These are phyloP conservation scores for Phytophthora crassamura DNA, from an alignment of 352 stramenopile genomes.

Conservation along the genomic window DNA sequence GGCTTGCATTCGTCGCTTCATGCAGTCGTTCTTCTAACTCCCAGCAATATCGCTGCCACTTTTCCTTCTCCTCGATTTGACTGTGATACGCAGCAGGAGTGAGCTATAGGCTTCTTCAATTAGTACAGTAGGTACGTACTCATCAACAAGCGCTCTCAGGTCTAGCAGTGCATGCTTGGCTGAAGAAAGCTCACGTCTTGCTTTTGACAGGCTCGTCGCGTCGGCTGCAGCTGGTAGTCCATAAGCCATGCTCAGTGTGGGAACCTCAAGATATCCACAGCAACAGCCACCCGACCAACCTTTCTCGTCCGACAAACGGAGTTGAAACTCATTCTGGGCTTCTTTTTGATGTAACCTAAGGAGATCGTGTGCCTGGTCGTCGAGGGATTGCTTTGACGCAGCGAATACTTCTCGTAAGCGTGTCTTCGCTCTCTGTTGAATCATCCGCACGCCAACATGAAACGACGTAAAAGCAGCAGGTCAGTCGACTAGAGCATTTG, in stretches of 20 bases:
- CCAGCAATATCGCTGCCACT: constrained; percentile 83
- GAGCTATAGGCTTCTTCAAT: background rate
- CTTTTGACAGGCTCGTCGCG: constrained; percentile 27
- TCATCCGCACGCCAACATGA: background rate
- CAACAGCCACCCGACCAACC: constrained; percentile 15
- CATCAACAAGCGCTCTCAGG: constrained; percentile 64
- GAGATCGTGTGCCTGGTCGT: constrained; percentile 55
- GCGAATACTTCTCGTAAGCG: constrained; percentile 65
- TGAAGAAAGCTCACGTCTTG: constrained; percentile 40
- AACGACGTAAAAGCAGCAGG: background rate
- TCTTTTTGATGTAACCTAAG: constrained; percentile 44
- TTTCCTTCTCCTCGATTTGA: constrained; percentile 77
- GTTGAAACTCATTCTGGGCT: constrained; percentile 31
- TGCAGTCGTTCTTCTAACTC: constrained; percentile 74
- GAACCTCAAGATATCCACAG: background rate
- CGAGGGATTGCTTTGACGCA: constrained; percentile 49
- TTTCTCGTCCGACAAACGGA: constrained; percentile 42
- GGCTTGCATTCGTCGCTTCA: constrained; percentile 57
- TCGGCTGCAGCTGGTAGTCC: constrained; percentile 30
- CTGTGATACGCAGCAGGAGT: constrained; percentile 27
- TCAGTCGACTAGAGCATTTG: background rate
- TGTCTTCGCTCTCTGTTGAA: constrained; percentile 48
- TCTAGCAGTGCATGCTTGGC: constrained; percentile 52
- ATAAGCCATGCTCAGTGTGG: background rate
- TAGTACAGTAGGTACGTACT: constrained; percentile 41